These are phyloP conservation scores for Didymellaceae sp. DNA, from an alignment of 2,329 filamentous ascomycete genomes.

Conservation along the genomic window DNA sequence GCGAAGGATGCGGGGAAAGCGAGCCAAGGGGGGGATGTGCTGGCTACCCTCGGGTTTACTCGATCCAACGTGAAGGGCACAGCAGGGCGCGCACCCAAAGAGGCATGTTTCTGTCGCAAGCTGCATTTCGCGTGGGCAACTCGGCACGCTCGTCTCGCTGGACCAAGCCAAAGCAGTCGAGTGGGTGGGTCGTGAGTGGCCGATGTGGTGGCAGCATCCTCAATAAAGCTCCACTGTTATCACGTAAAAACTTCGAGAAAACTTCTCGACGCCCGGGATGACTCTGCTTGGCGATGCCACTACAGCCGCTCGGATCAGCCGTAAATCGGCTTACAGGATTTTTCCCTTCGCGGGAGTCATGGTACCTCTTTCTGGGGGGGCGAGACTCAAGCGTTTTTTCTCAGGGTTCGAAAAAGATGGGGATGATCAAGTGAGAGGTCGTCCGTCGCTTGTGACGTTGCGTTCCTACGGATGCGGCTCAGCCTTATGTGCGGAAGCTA, in stretches of 20 bases:
- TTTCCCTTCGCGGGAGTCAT: too few species aligned
- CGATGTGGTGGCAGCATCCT: too few species aligned
- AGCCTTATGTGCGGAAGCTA: conserved; percentile 13
- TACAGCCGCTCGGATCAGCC: conserved; percentile 22
- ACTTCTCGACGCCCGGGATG: conserved; percentile 28
- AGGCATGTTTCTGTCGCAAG: too few species aligned
- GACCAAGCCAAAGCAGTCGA: too few species aligned
- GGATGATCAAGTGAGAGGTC: conserved; percentile 4
- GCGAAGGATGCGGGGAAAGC: conserved; percentile 29
- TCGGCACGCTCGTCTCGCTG: too few species aligned
- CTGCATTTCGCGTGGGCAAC: too few species aligned
- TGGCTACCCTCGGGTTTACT: conserved; percentile 32
- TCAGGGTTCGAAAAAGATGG: conserved; percentile 17
- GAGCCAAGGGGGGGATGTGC: too few species aligned
- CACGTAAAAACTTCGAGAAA: conserved; percentile 42
- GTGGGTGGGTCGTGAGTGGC: conserved; percentile 37
- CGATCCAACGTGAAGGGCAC: too few species aligned
- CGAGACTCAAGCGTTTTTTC: conserved; percentile 4
- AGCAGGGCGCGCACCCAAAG: too few species aligned
- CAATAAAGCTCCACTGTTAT: conserved; percentile 44
- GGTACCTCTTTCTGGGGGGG: too few species aligned
- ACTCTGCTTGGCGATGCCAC: conserved; percentile 27
- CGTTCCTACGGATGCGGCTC: conserved; percentile 11
- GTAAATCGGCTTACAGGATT: conserved; percentile 18
- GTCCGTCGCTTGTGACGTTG: conserved; percentile 14